Evolutionary conservation across 768 basidiomycete genomes (phyloP), one percentile per base, ranked within the genome.

Genomic region (Xanthoconium stramineum): DNA sequence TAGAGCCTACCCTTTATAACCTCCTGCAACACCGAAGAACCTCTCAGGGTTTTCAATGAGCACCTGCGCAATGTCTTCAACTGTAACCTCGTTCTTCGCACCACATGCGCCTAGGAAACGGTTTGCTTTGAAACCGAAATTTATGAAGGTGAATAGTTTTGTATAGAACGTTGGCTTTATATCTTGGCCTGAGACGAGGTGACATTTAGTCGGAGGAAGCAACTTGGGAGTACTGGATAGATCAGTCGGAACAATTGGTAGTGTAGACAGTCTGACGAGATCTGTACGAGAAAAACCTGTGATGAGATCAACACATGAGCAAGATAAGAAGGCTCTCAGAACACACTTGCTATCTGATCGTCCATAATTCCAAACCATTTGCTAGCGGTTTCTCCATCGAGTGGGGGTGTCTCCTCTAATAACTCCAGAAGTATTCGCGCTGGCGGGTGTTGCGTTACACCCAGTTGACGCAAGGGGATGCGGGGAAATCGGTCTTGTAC

Each of bases 81-180:
- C 24, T 24, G 24, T 24, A 24, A 24, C 24, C 24, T 24, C 24
- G 24, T 24, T 24, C 24, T 24, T 24, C 24, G 24, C 24, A 4
- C 24, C 24, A 24, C 24, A 24, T 24, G 24, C 24, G 24, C 24
- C 24, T 24, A 24, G 24, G 24, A 24, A 24, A 24, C 24, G 24
- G 24, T 24, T 24, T 4, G 24, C 24, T 24, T 24, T 24, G 24
- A 24, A 2, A 24, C 24, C 24, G 2, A 24, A 95, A 68, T 94
- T 84, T 46, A 97, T 83, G 59, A 93, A 95, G 20, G 80, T 78
- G 66, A 96, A 95, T 1, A 94, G 75, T 54, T 86, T 84, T 2
- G 84, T 84, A 65, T 89, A 86, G 38, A 91, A 81, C 15, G 77
- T 75, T 19, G 79, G 76, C 28, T 76, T 71, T 13, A 74, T 69